Evolutionary conservation across 441 rosid species (phyloP), one percentile per base, ranked within the genome.

Genomic region (Gossypium armourianum): DNA sequence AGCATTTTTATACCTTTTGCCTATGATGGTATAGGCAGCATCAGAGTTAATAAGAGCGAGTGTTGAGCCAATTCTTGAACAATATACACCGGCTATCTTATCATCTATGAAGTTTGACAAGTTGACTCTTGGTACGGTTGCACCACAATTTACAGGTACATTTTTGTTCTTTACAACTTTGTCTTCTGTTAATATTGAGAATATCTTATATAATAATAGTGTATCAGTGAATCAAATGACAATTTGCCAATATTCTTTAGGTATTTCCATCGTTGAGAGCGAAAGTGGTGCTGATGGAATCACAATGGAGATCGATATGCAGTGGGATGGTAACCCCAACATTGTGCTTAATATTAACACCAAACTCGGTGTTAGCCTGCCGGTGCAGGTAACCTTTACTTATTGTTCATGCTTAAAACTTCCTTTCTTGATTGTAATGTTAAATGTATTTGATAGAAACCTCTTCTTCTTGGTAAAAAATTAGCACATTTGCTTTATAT

Each of bases 101-200:
- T 82, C 90, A 23, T 94, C 97, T 81, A 85, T 94, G 75, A 89
- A 81, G 72, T 94, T 92, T 82, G 91, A 92, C 16, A 83, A 84
- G 75, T 76, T 92, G 36, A 94, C 96, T 59, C 97, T 94, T 43
- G 97, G 97, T 5, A 90, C 97, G 2, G 88, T 92, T 60, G 97
- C 97, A 68, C 97, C 97, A 36, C 97, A 90, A 69, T 91, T 94
- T 73, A 94, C 96, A 88, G 97, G 98, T 91, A 49, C 70, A 74
- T 64, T 78, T 13, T 72, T 7, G 16, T 59, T 16, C 13, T 32
- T 61, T 43, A 9, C 5, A 20, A 45, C 55, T 45, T 45, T 12
- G 4, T 3, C 13, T 60, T 58, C 10, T 16, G 10, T 13, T 56
- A 0, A 8, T n/a, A 23, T 28, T 8, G n/a, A n/a, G 12, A 15